Evolutionary conservation across 2,329 filamentous ascomycete species (phyloP).

Genomic region (Aspergillus udagawae): DNA sequence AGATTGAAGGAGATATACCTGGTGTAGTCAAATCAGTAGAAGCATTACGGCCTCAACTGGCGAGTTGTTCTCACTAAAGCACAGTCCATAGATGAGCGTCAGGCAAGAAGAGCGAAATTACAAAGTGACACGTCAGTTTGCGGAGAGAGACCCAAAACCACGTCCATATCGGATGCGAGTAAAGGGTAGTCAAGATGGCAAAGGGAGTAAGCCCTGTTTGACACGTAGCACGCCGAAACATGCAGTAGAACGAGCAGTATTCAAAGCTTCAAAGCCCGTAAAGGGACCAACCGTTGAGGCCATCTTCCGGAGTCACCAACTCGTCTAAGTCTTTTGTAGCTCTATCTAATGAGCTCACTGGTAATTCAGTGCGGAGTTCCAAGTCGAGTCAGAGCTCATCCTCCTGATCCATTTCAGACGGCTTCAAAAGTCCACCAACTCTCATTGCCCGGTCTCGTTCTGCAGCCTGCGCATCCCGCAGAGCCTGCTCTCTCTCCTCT

Average conservation of each 20-base stretch:
- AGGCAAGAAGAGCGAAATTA: background rate
- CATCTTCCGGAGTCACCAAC: conserved; percentile 26
- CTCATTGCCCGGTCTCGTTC: conserved; percentile 92
- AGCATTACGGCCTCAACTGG: background rate
- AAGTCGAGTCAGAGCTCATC: conserved; percentile 77
- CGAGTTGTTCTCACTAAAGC: background rate
- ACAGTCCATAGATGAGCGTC: background rate
- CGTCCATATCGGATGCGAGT: background rate
- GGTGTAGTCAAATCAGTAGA: background rate
- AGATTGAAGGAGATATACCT: background rate
- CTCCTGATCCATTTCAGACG: conserved; percentile 86
- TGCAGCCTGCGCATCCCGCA: conserved; percentile 76
- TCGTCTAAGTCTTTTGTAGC: conserved; percentile 15
- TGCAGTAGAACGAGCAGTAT: background rate
- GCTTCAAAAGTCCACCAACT: conserved; percentile 92
- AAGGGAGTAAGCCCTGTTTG: conserved; percentile 7
- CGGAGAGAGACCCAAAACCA: background rate
- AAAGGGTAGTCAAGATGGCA: background rate
- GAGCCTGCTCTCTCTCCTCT: conserved; percentile 90
- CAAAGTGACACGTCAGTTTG: background rate
- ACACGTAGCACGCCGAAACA: background rate
- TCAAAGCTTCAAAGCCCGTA: conserved; percentile 52
- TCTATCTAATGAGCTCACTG: conserved; percentile 39
- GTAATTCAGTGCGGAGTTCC: conserved; percentile 61
- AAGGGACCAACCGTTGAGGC: conserved; percentile 62